Conservation (phyloP, 75 land plant species). For the Pinus tabuliformis region DNA sequence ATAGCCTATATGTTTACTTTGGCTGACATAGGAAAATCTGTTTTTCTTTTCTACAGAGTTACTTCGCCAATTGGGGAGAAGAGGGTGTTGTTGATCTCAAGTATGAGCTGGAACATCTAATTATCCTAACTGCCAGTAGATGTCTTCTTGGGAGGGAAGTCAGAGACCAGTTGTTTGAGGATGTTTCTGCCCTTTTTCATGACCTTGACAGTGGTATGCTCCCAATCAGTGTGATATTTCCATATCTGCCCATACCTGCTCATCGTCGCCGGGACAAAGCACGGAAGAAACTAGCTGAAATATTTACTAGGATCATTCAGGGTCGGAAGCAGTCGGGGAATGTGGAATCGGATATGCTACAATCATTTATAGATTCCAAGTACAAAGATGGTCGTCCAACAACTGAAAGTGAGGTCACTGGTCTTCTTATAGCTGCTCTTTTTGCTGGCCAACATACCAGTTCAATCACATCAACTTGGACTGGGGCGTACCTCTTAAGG, state of each 20-base stretch:
- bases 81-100: constrained; percentile 92
- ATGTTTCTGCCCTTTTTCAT: constrained; percentile 90
- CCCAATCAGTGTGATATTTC: constrained; percentile 89
- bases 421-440: constrained; percentile 91
- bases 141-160: constrained; percentile 91
- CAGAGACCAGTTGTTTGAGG: constrained; percentile 86
- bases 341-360: constrained; percentile 82
- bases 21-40: neutral
- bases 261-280: constrained; percentile 87
- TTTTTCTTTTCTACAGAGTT: constrained; percentile 46
- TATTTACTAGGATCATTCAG: constrained; percentile 70
- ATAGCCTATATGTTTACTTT: neutral
- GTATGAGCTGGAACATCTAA: constrained; percentile 90
- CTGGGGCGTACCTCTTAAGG: constrained; percentile 85
- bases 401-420: constrained; percentile 82
- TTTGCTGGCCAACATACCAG: constrained; percentile 99
- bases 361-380: constrained; percentile 94
- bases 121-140: constrained; percentile 91
- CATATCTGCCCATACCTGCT: constrained; percentile 94
- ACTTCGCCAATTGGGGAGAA: constrained; percentile 93
- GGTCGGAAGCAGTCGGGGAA: constrained; percentile 62
- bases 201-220: constrained; percentile 98
- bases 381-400: constrained; percentile 90
- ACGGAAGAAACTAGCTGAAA: constrained; percentile 69
- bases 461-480: constrained; percentile 98